Evolutionary conservation across 495 filamentous ascomycete species (phyloP).

Genomic region (Wilcoxina mikolae): DNA sequence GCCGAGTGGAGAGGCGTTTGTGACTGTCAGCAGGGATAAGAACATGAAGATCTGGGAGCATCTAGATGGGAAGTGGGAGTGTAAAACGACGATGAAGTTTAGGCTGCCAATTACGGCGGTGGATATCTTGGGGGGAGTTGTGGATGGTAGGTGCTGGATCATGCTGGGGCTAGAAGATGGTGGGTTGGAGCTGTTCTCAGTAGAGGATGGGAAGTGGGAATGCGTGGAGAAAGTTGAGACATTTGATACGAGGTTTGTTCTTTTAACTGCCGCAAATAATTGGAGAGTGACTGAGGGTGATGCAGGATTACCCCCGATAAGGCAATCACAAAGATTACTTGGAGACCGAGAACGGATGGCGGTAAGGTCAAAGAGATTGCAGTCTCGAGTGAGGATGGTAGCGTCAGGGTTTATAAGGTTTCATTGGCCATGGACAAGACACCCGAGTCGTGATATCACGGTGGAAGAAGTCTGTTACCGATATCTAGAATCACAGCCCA

Average conservation of each 20-base stretch:
- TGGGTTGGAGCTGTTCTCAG: conserved; percentile 33
- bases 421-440: no score
- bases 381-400: conserved; percentile 70
- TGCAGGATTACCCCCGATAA: conserved; percentile 50
- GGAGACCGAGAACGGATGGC: conserved; percentile 47
- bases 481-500: no score
- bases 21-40: conserved; percentile 80
- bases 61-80: conserved; percentile 30
- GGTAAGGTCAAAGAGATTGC: conserved; percentile 43
- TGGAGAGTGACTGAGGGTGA: conserved; percentile 25
- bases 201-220: conserved; percentile 33
- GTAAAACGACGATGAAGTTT: conserved; percentile 40
- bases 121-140: conserved; percentile 40
- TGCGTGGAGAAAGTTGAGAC: conserved; percentile 34
- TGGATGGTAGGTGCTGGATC: conserved; percentile 38
- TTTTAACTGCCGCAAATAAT: background rate
- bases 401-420: conserved; percentile 56
- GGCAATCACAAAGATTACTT: conserved; percentile 58
- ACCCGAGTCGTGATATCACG: no score
- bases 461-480: no score
- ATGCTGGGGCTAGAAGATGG: conserved; percentile 55
- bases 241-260: conserved; percentile 35
- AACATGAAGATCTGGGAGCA: conserved; percentile 60
- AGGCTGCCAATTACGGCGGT: conserved; percentile 59
- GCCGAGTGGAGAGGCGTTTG: conserved; percentile 45